Evolutionary conservation across 768 basidiomycete species (phyloP).

Genomic region (Clitopilus passeckerianus): DNA sequence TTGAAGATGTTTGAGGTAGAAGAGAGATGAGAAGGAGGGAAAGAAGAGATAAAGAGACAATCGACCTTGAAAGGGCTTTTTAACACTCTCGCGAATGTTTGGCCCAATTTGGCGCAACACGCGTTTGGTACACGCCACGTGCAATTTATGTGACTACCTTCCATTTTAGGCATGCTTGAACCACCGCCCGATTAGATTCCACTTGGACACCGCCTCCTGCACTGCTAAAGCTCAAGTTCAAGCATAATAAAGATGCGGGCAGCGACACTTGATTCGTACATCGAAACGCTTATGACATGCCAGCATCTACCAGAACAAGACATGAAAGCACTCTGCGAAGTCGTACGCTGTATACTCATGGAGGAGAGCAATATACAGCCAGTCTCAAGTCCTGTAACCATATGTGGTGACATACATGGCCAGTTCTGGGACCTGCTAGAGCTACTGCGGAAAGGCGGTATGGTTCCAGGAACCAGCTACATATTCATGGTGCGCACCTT

Average conservation of each 20-base stretch:
- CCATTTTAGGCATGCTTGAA: background rate
- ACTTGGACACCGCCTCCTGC: background rate
- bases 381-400: slow-evolving; percentile 90
- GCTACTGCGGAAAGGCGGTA: slow-evolving; percentile 80
- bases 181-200: background rate
- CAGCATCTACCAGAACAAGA: slow-evolving; percentile 85
- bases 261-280: slow-evolving; percentile 71
- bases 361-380: slow-evolving; percentile 99
- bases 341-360: slow-evolving; percentile 83
- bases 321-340: slow-evolving; percentile 90
- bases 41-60: background rate
- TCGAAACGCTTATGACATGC: slow-evolving; percentile 82
- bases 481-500: slow-evolving; percentile 89
- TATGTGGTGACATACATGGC: slow-evolving; percentile 95
- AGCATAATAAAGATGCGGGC: slow-evolving; percentile 15
- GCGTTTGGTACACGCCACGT: background rate
- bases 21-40: background rate
- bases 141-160: background rate
- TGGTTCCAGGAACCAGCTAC: slow-evolving; percentile 84
- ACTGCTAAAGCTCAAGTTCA: background rate
- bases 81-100: background rate
- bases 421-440: slow-evolving; percentile 98
- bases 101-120: background rate
- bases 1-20: background rate
- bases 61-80: background rate